phyloP scores from a whole-genome alignment of 306 rosid genomes.

The Purshia tridentata region DNA sequence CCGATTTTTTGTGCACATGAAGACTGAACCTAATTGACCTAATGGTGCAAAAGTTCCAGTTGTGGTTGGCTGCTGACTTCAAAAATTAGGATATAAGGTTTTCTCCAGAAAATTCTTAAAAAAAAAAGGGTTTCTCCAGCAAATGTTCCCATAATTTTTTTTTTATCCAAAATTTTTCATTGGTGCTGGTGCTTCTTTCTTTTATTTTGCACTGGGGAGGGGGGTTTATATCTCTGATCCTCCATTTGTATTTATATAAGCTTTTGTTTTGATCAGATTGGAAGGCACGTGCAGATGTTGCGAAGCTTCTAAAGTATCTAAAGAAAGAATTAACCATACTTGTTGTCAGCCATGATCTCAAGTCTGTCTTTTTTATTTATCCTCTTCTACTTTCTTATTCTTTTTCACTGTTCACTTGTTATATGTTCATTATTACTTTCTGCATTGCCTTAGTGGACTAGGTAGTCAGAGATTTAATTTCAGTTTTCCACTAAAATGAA shows the following conservation, averaged over 20 bases:
- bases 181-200: not conserved
- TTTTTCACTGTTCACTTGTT: slow-evolving; percentile 20
- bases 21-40: not conserved
- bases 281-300: slow-evolving; percentile 90
- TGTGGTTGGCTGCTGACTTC: not conserved
- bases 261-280: slow-evolving; percentile 60
- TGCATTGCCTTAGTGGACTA: not conserved
- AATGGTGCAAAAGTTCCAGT: slow-evolving; percentile 11
- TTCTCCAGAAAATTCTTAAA: not conserved
- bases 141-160: not conserved
- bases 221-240: slow-evolving; percentile 1
- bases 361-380: slow-evolving; percentile 39
- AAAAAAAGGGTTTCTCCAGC: too few species aligned
- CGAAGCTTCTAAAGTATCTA: slow-evolving; percentile 79
- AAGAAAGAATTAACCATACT: slow-evolving; percentile 78
- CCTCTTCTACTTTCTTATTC: slow-evolving; percentile 12
- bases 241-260: slow-evolving; percentile 14
- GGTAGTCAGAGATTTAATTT: not conserved
- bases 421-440: not conserved
- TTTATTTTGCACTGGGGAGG: not conserved
- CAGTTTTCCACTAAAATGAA: not conserved
- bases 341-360: slow-evolving; percentile 88
- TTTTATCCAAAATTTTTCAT: not conserved
- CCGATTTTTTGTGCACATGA: not conserved
- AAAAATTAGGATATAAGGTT: not conserved